Percentiles rank a stretch among this genome's conserved stretches.
These are phyloP conservation scores for Bipolaris sorokiniana DNA, from an alignment of 2,329 filamentous ascomycete genomes.

Conservation along the genomic window DNA sequence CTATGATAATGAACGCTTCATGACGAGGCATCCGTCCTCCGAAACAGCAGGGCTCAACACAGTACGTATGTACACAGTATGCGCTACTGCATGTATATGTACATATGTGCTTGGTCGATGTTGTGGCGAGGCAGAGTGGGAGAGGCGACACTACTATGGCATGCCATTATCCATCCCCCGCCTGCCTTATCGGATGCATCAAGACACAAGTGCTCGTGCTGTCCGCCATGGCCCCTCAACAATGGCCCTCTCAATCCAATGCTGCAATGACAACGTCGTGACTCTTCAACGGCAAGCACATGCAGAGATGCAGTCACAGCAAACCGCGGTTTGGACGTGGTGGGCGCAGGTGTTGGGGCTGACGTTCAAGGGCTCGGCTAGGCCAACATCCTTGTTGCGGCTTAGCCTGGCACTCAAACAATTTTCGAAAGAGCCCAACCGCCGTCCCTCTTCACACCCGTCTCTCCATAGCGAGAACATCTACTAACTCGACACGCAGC, in stretches of 20 bases:
- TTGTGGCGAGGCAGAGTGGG: conserved; percentile 4
- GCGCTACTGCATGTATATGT: background rate
- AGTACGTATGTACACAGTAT: background rate
- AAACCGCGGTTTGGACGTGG: background rate
- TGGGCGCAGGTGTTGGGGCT: conserved; percentile 11
- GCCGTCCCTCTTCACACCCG: conserved; percentile 21
- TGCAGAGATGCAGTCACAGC: background rate
- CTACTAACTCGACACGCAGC: conserved; percentile 39
- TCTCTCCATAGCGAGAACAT: conserved; percentile 47
- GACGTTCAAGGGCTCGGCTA: conserved; percentile 19
- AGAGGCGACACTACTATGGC: background rate
- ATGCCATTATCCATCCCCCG: conserved; percentile 10
- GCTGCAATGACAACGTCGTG: background rate
- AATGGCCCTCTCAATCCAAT: background rate
- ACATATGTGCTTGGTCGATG: conserved; percentile 7
- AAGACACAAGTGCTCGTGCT: background rate
- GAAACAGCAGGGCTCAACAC: background rate
- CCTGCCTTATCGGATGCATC: conserved; percentile 9
- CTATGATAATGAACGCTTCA: too few relatives aligned
- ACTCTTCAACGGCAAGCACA: background rate
- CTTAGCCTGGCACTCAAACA: conserved; percentile 35
- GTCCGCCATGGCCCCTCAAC: background rate
- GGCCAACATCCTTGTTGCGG: conserved; percentile 20
- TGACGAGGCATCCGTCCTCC: too few relatives aligned
- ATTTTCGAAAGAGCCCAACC: conserved; percentile 29